These are phyloP conservation scores for Coniophora puteana DNA, from an alignment of 1,284 basidiomycete genomes.

Conservation along the genomic window DNA sequence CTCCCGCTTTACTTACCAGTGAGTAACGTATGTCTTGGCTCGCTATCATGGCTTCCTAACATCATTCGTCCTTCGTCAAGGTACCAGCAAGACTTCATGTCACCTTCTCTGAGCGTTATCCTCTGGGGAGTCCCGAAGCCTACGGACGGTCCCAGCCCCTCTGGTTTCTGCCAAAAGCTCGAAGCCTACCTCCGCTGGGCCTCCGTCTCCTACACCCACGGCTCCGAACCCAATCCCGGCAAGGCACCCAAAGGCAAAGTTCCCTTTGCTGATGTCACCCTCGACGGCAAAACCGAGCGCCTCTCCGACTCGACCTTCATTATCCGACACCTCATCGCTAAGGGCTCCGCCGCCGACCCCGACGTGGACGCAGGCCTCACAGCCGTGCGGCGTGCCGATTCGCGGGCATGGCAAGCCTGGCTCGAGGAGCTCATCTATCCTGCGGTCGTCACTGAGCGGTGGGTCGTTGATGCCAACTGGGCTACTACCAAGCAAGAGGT, in stretches of 20 bases:
- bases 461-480: constrained; percentile 25
- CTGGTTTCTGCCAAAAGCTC: constrained; percentile 33
- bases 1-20: too few species aligned
- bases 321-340: constrained; percentile 25
- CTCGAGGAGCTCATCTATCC: constrained; percentile 27
- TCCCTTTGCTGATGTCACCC: constrained; percentile 27
- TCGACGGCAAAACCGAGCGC: constrained; percentile 15
- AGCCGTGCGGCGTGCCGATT: constrained; percentile 24
- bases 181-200: constrained; percentile 26
- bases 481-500: constrained; percentile 10
- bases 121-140: constrained; percentile 25
- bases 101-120: too few species aligned
- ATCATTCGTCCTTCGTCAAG: too few species aligned
- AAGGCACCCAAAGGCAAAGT: constrained; percentile 29
- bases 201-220: constrained; percentile 20
- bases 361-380: constrained; percentile 25
- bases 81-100: too few species aligned
- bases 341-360: constrained; percentile 21
- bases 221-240: constrained; percentile 8
- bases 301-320: constrained; percentile 32
- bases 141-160: constrained; percentile 19
- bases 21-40: too few species aligned
- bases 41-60: too few species aligned
- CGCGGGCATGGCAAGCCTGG: constrained; percentile 31
- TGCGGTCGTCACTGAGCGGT: constrained; percentile 27